Evolutionary conservation across 345 rosid species (phyloP), one percentile per base, ranked within the genome.

Genomic region (Firmiana major): DNA sequence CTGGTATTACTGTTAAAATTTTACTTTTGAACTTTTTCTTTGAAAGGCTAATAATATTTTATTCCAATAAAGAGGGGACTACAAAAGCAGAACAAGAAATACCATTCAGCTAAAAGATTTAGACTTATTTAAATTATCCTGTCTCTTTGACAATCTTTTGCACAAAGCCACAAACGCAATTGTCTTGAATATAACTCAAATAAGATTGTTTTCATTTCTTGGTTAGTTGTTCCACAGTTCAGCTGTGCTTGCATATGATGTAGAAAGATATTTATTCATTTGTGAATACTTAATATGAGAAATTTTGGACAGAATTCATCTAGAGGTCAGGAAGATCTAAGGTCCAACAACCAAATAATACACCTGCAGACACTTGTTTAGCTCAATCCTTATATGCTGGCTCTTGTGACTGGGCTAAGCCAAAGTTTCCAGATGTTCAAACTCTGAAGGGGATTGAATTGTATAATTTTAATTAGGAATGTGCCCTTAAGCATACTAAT

Each of bases 1-100:
- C 86, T 59, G 93, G 93, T 89, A 87, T 45, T 71, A 54, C 58
- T 63, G 19, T 7, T 71, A 38, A 4, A 36, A 40, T 62, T 38
- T 34, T 11, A 12, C 12, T 43, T 67, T 7, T 10, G 11, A 42
- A 21, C 6, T n/a, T 9, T 43, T 67, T 42, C 48, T 43, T 40
- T 42, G 71, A 67, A 67, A 22, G 54, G 53, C 53, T 67, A 43
- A 43, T n/a, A 43, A 12, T 13, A 12, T 67, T 21, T 67, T 67
- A 12, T 22, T 40, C 71, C 7, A 11, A 21, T 67, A 22, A 67
- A 43, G 2, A 43, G 71, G n/a, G 9, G 34, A 67, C 10, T 67
- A 12, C 36, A 66, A 13, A 66, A 21, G 51, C 51, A 66, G 28
- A 45, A 67, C 54, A 67, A 67, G 34, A 43, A 43, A 43, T 45